These are phyloP conservation scores for Cryptococcus sp. DNA, from an alignment of 1,284 basidiomycete genomes.

Conservation along the genomic window DNA sequence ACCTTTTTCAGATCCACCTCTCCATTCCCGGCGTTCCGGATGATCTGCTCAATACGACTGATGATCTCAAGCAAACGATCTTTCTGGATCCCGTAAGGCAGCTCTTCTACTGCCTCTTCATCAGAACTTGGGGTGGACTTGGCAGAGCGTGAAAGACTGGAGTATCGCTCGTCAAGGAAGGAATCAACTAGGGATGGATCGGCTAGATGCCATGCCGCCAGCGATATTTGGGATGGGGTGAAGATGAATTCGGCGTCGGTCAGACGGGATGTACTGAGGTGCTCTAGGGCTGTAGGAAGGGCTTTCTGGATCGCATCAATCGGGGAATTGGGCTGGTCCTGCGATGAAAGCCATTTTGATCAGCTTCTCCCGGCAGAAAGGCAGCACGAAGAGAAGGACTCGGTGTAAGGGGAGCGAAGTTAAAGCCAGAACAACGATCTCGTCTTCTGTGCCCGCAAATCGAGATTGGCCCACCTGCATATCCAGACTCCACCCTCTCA, in stretches of 20 bases:
- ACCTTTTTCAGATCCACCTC: slow-evolving; percentile 77
- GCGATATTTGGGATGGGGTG: slow-evolving; percentile 87
- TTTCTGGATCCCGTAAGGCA: slow-evolving; percentile 33
- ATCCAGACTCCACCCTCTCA: slow-evolving; percentile 90
- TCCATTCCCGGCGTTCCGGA: slow-evolving; percentile 60
- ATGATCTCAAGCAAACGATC: slow-evolving; percentile 55
- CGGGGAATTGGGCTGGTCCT: slow-evolving; percentile 23
- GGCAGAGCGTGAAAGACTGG: slow-evolving; percentile 24
- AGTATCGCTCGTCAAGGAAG: slow-evolving; percentile 63
- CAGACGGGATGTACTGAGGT: slow-evolving; percentile 72
- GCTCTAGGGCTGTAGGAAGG: slow-evolving; percentile 28
- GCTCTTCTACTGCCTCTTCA: slow-evolving; percentile 2
- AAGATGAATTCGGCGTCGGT: slow-evolving; percentile 92
- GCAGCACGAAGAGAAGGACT: no score
- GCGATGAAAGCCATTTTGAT: background rate
- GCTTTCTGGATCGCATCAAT: slow-evolving; percentile 28
- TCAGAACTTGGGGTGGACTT: background rate
- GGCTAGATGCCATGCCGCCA: slow-evolving; percentile 74
- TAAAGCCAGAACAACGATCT: no score
- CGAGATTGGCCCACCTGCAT: slow-evolving; percentile 65
- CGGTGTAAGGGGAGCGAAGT: no score
- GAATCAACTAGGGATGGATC: slow-evolving; percentile 63
- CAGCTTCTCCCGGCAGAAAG: no score
- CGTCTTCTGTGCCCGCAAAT: no score
- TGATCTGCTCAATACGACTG: slow-evolving; percentile 62